A percentile compares a stretch with the other conserved stretches of the same genome.
phyloP scores from a whole-genome alignment of 2,329 filamentous ascomycete genomes.

The Seiridium cupressi region DNA sequence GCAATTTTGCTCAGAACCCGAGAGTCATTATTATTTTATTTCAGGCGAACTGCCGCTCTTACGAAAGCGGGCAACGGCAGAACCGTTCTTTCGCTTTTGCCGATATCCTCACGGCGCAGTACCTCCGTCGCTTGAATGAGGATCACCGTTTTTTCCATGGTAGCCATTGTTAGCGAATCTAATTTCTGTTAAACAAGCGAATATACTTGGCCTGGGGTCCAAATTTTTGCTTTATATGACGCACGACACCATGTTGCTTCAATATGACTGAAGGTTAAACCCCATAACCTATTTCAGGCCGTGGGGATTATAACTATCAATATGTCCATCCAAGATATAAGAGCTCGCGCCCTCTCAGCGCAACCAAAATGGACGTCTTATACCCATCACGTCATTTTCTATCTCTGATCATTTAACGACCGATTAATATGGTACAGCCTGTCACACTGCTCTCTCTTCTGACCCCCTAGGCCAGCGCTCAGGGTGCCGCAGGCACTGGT shows the following conservation, averaged over 20 bases:
- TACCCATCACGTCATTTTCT: neutral
- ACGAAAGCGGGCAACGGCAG: too few relatives aligned
- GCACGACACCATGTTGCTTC: neutral
- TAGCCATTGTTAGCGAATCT: too few relatives aligned
- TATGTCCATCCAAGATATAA: neutral
- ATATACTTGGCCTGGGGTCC: neutral
- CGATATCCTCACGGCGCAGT: neutral
- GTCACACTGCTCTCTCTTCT: constrained; percentile 15
- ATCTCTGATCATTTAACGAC: neutral
- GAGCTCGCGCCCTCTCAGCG: neutral
- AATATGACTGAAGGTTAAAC: neutral
- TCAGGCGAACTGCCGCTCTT: too few relatives aligned
- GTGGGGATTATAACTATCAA: neutral
- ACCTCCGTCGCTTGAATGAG: neutral
- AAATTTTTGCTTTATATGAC: neutral
- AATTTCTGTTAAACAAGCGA: too few relatives aligned
- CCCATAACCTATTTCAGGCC: too few relatives aligned
- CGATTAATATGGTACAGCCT: constrained; percentile 18
- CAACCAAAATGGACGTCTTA: neutral
- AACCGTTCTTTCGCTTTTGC: neutral
- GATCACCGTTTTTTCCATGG: neutral
- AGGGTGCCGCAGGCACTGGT: constrained; percentile 24
- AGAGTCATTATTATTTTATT: too few relatives aligned
- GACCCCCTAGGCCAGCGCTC: constrained; percentile 13
- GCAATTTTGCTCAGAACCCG: too few relatives aligned